phyloP scores from a whole-genome alignment of 2,329 filamentous ascomycete species.

The Chaetomium sp. region DNA sequence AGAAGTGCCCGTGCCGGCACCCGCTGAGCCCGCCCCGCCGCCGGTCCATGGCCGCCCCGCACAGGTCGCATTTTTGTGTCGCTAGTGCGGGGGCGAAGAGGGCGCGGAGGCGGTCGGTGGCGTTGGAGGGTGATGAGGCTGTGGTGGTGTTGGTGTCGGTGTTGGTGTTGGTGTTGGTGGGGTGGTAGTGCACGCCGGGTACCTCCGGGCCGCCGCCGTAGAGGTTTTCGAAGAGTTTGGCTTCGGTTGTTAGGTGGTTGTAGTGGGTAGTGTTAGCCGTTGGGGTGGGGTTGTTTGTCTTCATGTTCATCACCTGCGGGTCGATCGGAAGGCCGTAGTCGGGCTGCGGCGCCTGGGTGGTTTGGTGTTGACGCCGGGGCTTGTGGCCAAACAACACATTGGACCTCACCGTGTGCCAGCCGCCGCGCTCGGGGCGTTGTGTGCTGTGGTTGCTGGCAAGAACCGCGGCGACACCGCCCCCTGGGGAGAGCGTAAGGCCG shows the following conservation, averaged over 20 bases:
- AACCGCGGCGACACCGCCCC: slow-evolving; percentile 53
- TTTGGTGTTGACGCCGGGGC: slow-evolving; percentile 31
- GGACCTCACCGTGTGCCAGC: slow-evolving; percentile 43
- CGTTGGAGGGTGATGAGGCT: slow-evolving; percentile 1
- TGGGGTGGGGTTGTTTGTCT: neutral
- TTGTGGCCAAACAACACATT: slow-evolving; percentile 43
- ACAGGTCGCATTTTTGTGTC: slow-evolving; percentile 50
- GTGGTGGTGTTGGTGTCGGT: slow-evolving; percentile 13
- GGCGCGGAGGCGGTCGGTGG: slow-evolving; percentile 36
- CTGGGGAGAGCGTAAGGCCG: slow-evolving; percentile 56
- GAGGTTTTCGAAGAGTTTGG: slow-evolving; percentile 59
- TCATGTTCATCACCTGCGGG: slow-evolving; percentile 11
- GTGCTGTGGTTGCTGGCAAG: slow-evolving; percentile 54
- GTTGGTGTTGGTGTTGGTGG: slow-evolving; percentile 17
- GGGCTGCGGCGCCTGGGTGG: too few relatives aligned
- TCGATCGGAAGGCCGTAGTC: slow-evolving; percentile 14
- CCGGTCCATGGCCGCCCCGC: slow-evolving; percentile 37
- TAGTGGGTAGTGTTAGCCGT: slow-evolving; percentile 1
- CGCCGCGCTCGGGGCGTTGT: slow-evolving; percentile 49
- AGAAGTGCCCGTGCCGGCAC: slow-evolving; percentile 44
- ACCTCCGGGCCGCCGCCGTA: slow-evolving; percentile 56
- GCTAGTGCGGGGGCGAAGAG: slow-evolving; percentile 45
- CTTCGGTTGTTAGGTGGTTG: slow-evolving; percentile 54
- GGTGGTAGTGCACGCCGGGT: slow-evolving; percentile 41
- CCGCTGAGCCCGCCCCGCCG: slow-evolving; percentile 31